phyloP scores from a whole-genome alignment of 768 basidiomycete genomes.

The Russula virescens region DNA sequence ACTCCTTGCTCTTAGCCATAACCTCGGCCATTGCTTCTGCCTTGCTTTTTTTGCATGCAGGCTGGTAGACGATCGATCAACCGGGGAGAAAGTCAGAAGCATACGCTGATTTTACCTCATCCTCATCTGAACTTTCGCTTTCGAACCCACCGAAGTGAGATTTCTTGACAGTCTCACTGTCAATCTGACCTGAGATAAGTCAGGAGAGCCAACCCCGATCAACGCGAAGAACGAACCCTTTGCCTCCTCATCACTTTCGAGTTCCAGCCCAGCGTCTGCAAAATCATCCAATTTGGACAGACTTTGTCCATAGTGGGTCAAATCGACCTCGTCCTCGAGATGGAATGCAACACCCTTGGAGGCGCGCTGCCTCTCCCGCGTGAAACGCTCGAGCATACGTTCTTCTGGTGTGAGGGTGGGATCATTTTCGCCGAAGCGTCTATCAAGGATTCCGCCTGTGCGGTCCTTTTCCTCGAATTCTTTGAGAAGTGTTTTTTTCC shows the following conservation, averaged over 20 bases:
- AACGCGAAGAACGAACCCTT: conserved; percentile 29
- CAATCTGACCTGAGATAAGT: conserved; percentile 52
- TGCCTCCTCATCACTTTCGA: conserved; percentile 49
- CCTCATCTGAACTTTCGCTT: conserved; percentile 54
- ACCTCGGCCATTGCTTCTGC: conserved; percentile 98
- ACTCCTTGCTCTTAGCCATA: conserved; percentile 92
- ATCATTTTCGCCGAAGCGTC: conserved; percentile 95
- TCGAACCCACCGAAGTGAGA: conserved; percentile 86
- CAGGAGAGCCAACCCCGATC: not conserved
- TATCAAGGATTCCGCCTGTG: conserved; percentile 85
- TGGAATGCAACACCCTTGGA: conserved; percentile 80
- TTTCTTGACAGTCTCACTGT: conserved; percentile 55
- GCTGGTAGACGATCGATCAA: conserved; percentile 38
- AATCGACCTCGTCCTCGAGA: conserved; percentile 84
- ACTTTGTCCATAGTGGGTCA: conserved; percentile 89
- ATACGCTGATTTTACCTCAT: conserved; percentile 31
- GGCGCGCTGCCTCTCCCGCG: conserved; percentile 75
- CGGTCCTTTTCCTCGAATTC: conserved; percentile 79
- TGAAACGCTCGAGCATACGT: conserved; percentile 95
- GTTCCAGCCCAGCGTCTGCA: conserved; percentile 58
- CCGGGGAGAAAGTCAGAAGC: not conserved
- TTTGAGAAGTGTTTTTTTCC: conserved; percentile 82
- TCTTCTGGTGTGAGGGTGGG: conserved; percentile 92
- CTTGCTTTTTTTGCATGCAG: conserved; percentile 82
- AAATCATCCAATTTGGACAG: conserved; percentile 82